phyloP scores from a whole-genome alignment of 2,329 filamentous ascomycete genomes.

The Verticillium longisporum region DNA sequence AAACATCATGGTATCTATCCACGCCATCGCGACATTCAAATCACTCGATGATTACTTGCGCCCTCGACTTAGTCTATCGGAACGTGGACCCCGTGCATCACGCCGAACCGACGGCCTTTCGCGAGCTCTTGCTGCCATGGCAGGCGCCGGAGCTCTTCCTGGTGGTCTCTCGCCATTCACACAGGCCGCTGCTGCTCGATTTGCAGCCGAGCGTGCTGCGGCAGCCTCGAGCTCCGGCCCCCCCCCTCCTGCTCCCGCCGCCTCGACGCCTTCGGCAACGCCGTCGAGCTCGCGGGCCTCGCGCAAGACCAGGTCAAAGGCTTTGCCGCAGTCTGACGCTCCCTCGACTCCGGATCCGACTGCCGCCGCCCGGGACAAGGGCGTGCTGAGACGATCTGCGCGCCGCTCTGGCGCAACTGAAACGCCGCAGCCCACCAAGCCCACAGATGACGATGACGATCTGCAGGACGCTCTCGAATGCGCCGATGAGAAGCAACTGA shows the following conservation, averaged over 20 bases:
- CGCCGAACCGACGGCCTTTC: slow-evolving; percentile 58
- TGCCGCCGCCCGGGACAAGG: slow-evolving; percentile 50
- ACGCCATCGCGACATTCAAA: slow-evolving; percentile 97
- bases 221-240: slow-evolving; percentile 27
- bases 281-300: slow-evolving; percentile 36
- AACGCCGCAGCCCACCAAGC: slow-evolving; percentile 41
- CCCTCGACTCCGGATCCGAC: slow-evolving; percentile 36
- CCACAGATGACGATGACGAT: slow-evolving; percentile 52
- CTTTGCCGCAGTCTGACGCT: slow-evolving; percentile 29
- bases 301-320: slow-evolving; percentile 40
- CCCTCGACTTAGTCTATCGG: slow-evolving; percentile 76
- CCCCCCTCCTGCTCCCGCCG: slow-evolving; percentile 27
- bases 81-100: slow-evolving; percentile 55
- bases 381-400: slow-evolving; percentile 52
- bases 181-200: slow-evolving; percentile 34
- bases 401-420: slow-evolving; percentile 49
- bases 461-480: slow-evolving; percentile 75
- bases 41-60: slow-evolving; percentile 92
- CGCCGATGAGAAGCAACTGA: slow-evolving; percentile 82
- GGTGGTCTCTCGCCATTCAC: slow-evolving; percentile 30
- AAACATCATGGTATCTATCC: slow-evolving; percentile 97
- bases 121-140: slow-evolving; percentile 68
- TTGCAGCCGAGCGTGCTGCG: slow-evolving; percentile 34
- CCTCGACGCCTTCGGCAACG: slow-evolving; percentile 32
- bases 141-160: slow-evolving; percentile 57